Base-by-base conservation (phyloP, 306 rosid species). In the Trichosanthes truncata region DNA sequence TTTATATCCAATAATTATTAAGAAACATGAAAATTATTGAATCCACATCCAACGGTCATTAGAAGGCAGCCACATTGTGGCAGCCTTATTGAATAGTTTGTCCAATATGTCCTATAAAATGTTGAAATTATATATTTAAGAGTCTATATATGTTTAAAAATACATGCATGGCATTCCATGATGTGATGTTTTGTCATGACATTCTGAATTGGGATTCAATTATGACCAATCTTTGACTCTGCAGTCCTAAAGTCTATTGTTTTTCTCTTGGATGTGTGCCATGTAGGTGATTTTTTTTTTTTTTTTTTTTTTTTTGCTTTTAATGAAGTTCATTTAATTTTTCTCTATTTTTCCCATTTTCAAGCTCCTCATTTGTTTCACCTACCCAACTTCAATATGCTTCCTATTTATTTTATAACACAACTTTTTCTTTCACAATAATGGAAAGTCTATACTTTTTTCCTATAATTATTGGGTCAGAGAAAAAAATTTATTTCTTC, bases 161-260 rank as follows among this genome's bases (percentile, higher is more conserved):
- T 0, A 41, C 7, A 68, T 68, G 74, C 51, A 68, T 68, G 74
- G 29, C 51, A 68, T 68, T 40, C 51, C 31, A 68, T 68, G 75
- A 68, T 68, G 75, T 68, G 75, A 68, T 68, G 75, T 68, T 68
- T 68, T 68, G 75, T 67, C 74, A 67, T 36, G 74, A 40, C 74
- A 38, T 67, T 67, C 33, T 63, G 23, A 38, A 66, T 40, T 18
- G 21, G 20, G 29, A 68, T 41, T 68, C 75, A 68, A 40, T 41
- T 68, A 68, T 68, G 75, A 68, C 75, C 75, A 68, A 68, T 41
- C 75, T 68, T 68, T 68, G 75, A 68, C 14, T 4, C 20, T 68
- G 73, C 73, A 66, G 15, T 66, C 26, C 49, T 36, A 66, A 66
- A 66, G 73, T 66, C 73, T 66, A 66, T 36, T 66, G 73, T 66